phyloP scores from a whole-genome alignment of 495 filamentous ascomycete species.

The Patellaria atrata region DNA sequence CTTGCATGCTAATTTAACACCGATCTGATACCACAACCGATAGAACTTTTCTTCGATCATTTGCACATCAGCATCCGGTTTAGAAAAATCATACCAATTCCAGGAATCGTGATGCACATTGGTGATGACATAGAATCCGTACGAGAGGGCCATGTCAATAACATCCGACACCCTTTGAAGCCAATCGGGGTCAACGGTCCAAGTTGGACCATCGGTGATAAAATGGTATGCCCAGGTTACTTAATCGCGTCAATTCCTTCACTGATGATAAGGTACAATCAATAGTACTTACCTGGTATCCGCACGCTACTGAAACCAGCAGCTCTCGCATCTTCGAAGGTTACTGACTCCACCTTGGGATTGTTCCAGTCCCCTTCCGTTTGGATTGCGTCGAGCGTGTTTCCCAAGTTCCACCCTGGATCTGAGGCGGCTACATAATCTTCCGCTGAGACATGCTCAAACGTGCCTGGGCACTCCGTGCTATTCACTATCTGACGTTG shows the following conservation, averaged over 20 bases:
- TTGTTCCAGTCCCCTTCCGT: conserved; percentile 49
- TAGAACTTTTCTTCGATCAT: conserved; percentile 44
- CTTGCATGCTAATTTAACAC: conserved; percentile 39
- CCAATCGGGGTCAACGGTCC: conserved; percentile 39
- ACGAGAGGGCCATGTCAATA: conserved; percentile 39
- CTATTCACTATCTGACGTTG: too few relatives aligned
- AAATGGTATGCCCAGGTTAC: conserved; percentile 49
- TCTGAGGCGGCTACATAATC: conserved; percentile 26
- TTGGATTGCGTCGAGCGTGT: conserved; percentile 44
- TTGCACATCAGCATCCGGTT: conserved; percentile 32
- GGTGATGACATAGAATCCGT: conserved; percentile 38
- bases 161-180: conserved; percentile 47
- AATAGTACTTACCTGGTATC: conserved; percentile 33
- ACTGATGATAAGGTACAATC: too few relatives aligned
- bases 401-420: conserved; percentile 35
- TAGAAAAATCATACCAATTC: conserved; percentile 44
- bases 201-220: conserved; percentile 34
- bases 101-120: conserved; percentile 49
- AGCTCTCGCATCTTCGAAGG: conserved; percentile 37
- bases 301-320: conserved; percentile 45
- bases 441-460: conserved; percentile 27
- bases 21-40: conserved; percentile 45
- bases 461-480: conserved; percentile 30
- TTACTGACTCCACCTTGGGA: conserved; percentile 32
- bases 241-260: conserved; percentile 13